Percentiles rank a stretch among this genome's conserved stretches.
phyloP scores from a whole-genome alignment of 176 grass and related monocot species.

The Ampelocalamus luodianensis region DNA sequence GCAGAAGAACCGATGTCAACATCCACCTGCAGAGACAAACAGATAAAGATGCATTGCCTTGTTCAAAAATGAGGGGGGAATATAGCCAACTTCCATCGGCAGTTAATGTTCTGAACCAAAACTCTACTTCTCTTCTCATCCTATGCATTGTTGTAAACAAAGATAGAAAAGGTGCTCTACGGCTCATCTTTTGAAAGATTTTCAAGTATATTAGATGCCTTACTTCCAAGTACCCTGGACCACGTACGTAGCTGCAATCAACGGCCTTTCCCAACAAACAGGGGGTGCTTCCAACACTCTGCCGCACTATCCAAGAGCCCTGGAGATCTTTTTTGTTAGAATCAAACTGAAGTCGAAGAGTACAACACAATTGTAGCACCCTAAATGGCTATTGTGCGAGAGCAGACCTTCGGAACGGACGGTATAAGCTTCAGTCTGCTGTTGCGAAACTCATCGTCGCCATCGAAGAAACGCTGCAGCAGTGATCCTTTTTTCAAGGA shows the following conservation, averaged over 20 bases:
- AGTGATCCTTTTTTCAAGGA: constrained; percentile 69
- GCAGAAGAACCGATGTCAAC: constrained; percentile 93
- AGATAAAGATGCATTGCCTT: constrained; percentile 1
- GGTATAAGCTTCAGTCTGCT: constrained; percentile 94
- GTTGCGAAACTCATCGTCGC: constrained; percentile 93
- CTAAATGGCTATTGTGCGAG: neutral
- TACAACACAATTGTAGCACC: neutral
- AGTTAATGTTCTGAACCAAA: constrained; percentile 28
- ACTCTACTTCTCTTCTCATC: neutral
- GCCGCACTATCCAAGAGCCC: constrained; percentile 98
- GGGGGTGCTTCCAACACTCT: constrained; percentile 84
- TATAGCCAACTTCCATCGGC: neutral
- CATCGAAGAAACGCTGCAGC: constrained; percentile 88
- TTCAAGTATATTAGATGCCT: constrained; percentile 16
- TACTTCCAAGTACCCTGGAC: constrained; percentile 83
- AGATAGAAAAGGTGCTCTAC: neutral
- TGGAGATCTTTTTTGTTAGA: constrained; percentile 10
- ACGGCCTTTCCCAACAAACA: constrained; percentile 94
- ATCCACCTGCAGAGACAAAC: constrained; percentile 62
- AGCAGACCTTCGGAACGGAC: constrained; percentile 77
- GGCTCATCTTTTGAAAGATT: neutral
- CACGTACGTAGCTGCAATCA: constrained; percentile 80
- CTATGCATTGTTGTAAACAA: too few species aligned
- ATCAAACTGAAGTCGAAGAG: constrained; percentile 2
- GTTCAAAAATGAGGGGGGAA: neutral